Conservation (phyloP, 169 alveolate species). For the Cryptosporidium muris region DNA sequence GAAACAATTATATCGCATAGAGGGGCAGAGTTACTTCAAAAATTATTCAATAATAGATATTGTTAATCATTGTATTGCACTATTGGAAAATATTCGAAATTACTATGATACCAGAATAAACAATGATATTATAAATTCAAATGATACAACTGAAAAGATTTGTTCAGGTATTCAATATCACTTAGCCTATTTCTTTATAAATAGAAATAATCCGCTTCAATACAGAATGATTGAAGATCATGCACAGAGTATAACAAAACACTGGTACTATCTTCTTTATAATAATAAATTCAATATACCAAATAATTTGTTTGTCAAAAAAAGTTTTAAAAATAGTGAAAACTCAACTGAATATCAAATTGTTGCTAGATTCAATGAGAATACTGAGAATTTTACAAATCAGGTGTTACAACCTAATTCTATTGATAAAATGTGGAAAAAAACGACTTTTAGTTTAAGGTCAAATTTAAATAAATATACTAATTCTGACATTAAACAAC, state of each 20-base stretch:
- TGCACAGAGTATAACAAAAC: background rate
- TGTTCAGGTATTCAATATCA: conserved; percentile 33
- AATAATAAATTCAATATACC: conserved; percentile 27
- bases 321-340: background rate
- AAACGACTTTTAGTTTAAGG: no score
- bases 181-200: conserved; percentile 35
- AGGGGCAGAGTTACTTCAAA: no score
- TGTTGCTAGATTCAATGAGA: no score
- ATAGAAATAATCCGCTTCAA: background rate
- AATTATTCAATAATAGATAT: background rate
- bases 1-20: no score
- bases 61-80: conserved; percentile 13
- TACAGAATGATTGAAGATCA: conserved; percentile 5
- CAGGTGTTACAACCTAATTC: no score
- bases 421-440: no score
- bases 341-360: no score
- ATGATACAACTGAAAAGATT: background rate
- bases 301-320: conserved; percentile 9
- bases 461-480: no score
- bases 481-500: no score
- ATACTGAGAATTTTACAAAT: no score
- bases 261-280: conserved; percentile 27
- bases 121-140: background rate
- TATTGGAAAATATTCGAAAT: conserved; percentile 16
- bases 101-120: background rate